Evolutionary conservation across 768 basidiomycete species (phyloP).

Genomic region (Tricholoma matsutake): DNA sequence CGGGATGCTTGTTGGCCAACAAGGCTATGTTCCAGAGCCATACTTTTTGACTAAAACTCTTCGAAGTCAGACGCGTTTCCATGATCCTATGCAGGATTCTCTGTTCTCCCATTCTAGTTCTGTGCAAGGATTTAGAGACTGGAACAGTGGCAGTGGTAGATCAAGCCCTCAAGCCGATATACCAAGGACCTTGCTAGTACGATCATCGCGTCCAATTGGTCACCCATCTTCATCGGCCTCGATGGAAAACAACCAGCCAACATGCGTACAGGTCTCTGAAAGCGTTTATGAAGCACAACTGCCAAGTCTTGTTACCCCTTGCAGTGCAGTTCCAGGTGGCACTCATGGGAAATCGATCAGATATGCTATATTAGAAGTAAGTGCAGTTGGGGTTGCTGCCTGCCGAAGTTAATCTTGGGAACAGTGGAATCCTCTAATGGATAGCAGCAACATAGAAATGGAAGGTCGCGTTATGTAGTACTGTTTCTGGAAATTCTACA

Average conservation of each 20-base stretch:
- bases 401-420: slow-evolving; percentile 10
- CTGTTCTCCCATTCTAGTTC: slow-evolving; percentile 79
- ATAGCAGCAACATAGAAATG: slow-evolving; percentile 87
- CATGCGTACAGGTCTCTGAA: slow-evolving; percentile 52
- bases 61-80: slow-evolving; percentile 80
- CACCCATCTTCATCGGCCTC: slow-evolving; percentile 35
- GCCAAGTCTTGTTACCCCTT: slow-evolving; percentile 79
- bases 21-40: slow-evolving; percentile 83
- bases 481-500: slow-evolving; percentile 4
- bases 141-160: slow-evolving; percentile 61
- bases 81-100: slow-evolving; percentile 87
- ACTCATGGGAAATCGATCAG: slow-evolving; percentile 68
- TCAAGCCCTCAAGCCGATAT: slow-evolving; percentile 39
- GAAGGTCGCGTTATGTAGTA: slow-evolving; percentile 43
- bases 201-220: slow-evolving; percentile 69
- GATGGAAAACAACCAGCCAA: slow-evolving; percentile 30
- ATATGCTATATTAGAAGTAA: slow-evolving; percentile 82
- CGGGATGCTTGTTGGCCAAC: slow-evolving; percentile 77
- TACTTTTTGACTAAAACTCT: slow-evolving; percentile 85
- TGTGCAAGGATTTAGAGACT: slow-evolving; percentile 75
- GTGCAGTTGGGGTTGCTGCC: slow-evolving; percentile 5
- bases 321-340: slow-evolving; percentile 57
- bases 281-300: slow-evolving; percentile 69
- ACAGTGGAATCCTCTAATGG: slow-evolving; percentile 84
- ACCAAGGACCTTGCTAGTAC: slow-evolving; percentile 50